Evolutionary conservation across 2,329 filamentous ascomycete genomes (phyloP).

Genomic region (Pezicula carpinea): DNA sequence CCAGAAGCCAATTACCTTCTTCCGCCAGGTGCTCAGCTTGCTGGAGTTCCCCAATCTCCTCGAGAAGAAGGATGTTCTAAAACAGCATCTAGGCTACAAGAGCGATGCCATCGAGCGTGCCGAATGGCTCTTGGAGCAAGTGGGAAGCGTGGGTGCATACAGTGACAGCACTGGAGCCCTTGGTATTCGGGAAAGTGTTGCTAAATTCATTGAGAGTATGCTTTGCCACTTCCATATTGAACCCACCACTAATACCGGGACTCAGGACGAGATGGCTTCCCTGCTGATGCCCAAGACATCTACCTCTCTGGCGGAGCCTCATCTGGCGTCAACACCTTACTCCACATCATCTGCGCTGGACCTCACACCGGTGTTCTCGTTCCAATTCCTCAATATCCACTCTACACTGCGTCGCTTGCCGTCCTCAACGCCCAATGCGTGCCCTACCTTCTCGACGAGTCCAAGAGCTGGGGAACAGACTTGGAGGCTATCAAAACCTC

Average conservation of each 20-base stretch:
- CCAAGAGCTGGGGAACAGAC: conserved; percentile 82
- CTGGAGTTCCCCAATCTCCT: conserved; percentile 86
- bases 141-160: conserved; percentile 93
- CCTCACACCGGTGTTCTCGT: conserved; percentile 80
- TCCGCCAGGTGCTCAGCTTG: conserved; percentile 91
- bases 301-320: conserved; percentile 92
- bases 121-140: conserved; percentile 71
- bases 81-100: conserved; percentile 77
- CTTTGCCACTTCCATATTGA: conserved; percentile 14
- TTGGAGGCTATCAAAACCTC: conserved; percentile 70
- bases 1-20: conserved; percentile 99
- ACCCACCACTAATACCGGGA: conserved; percentile 2
- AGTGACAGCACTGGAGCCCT: conserved; percentile 88
- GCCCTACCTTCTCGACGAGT: conserved; percentile 90
- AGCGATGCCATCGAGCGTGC: conserved; percentile 83
- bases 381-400: conserved; percentile 94
- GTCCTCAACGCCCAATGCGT: conserved; percentile 82
- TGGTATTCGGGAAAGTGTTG: conserved; percentile 82
- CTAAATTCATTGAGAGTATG: conserved; percentile 84
- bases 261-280: conserved; percentile 78
- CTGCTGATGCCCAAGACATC: conserved; percentile 74
- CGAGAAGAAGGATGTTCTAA: conserved; percentile 75
- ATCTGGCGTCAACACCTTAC: conserved; percentile 87
- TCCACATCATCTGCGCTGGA: conserved; percentile 80
- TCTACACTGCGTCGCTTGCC: conserved; percentile 90